phyloP scores from a whole-genome alignment of 1,139 yeast species.

The Sugiyamaella neomexicana region DNA sequence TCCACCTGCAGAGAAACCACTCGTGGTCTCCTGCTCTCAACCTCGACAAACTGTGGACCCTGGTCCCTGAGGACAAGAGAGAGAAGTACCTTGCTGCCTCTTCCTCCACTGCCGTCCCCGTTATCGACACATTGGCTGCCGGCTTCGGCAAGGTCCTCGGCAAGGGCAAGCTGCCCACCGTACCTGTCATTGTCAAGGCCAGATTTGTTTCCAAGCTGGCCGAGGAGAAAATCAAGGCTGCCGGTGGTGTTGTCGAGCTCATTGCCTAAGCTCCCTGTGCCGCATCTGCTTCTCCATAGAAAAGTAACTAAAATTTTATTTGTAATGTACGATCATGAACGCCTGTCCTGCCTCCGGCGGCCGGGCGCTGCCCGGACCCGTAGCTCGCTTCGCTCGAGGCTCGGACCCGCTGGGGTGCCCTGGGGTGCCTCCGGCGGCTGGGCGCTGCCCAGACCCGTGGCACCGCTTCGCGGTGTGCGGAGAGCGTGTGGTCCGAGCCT shows the following conservation, averaged over 20 bases:
- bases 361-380: conserved; percentile 10
- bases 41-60: conserved; percentile 98
- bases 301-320: conserved; percentile 15
- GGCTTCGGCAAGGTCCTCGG: conserved; percentile 99
- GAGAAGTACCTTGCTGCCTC: conserved; percentile 90
- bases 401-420: neutral
- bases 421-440: conserved; percentile 16
- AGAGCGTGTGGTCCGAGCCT: neutral
- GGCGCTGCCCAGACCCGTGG: conserved; percentile 9
- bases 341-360: conserved; percentile 8
- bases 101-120: conserved; percentile 92
- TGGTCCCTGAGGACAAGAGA: conserved; percentile 91
- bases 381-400: neutral
- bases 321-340: conserved; percentile 18
- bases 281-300: conserved; percentile 22
- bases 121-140: conserved; percentile 97
- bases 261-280: conserved; percentile 64
- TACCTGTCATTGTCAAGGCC: conserved; percentile 98
- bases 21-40: conserved; percentile 98
- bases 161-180: conserved; percentile 97
- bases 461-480: neutral
- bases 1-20: conserved; percentile 95
- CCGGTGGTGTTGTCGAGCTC: conserved; percentile 99
- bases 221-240: conserved; percentile 99
- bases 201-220: conserved; percentile 99